Evolutionary conservation across 139 green algal species (phyloP).

Genomic region (Dunaliella primolecta): DNA sequence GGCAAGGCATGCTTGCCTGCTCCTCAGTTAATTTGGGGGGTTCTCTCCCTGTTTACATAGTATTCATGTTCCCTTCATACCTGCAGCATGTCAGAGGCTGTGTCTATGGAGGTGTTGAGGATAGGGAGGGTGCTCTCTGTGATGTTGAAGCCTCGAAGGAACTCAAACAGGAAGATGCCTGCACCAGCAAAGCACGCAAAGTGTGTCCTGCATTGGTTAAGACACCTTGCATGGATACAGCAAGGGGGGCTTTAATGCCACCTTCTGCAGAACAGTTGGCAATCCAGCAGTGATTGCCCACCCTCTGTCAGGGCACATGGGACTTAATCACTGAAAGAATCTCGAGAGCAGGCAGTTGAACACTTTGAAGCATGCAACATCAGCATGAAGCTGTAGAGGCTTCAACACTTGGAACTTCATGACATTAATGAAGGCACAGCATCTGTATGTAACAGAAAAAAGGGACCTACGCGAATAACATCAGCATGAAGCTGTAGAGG

Average conservation of each 20-base stretch:
- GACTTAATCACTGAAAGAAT: background rate
- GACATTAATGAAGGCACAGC: too few relatives aligned
- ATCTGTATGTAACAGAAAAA: too few relatives aligned
- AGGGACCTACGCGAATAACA: too few relatives aligned
- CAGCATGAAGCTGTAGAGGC: too few relatives aligned
- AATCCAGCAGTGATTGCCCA: background rate
- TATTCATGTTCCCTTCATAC: too few relatives aligned
- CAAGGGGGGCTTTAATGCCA: background rate
- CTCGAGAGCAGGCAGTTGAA: background rate
- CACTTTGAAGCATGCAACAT: background rate
- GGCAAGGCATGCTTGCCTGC: too few relatives aligned
- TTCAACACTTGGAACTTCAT: too few relatives aligned
- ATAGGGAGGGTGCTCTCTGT: conserved; percentile 21
- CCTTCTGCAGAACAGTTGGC: background rate
- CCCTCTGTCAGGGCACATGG: background rate
- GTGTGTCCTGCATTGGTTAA: background rate
- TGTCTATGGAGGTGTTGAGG: conserved; percentile 42
- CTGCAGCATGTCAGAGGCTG: conserved; percentile 12
- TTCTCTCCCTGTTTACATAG: too few relatives aligned
- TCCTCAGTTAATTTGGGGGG: too few relatives aligned
- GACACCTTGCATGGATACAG: background rate
- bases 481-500: too few relatives aligned
- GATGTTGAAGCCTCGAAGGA: conserved; percentile 44
- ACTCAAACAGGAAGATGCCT: conserved; percentile 48
- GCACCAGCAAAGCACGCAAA: background rate